Base-by-base conservation (phyloP, 805 yeast genomes). In the Metschnikowia anglica region DNA sequence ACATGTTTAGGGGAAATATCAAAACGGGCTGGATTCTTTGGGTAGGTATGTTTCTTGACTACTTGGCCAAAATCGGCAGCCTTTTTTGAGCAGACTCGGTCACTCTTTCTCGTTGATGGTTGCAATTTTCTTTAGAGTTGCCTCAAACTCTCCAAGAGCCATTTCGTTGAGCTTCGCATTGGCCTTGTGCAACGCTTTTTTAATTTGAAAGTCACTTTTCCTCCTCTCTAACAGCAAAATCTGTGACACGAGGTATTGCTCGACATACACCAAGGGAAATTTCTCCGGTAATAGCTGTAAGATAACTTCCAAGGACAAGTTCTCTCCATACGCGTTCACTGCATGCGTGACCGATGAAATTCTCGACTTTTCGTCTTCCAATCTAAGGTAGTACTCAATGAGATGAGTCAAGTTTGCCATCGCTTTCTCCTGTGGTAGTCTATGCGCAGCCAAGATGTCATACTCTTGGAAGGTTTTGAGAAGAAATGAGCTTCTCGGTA, bases 1-100 rank as follows among this genome's bases (percentile, higher is more conserved):
- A 74, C 43, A 79, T 82, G 62, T 93, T 93, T 60, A 73, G 73
- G 13, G 77, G 80, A 29, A 93, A 91, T 61, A 85, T 90, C 53
- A 72, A 73, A 43, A 86, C 96, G 2, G 95, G 93, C 0, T 72
- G 81, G 57, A 75, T 76, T 34, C 72, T 86, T 48, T 77, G 85
- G 67, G 61, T 70, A 28, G 93, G 91, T 7, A 74, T 86, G 53
- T 59, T 82, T 34, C 48, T 82, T 34, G 95, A 86, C 60, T 85
- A 85, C 56, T 40, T 82, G 20, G 61, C 82, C 46, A 69, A 70
- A 49, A 45, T 74, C 11, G 54, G 67, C 20, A 83, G 83, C 0
- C 62, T 67, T 44, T 55, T 24, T 16, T 37, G 11, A 23, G 25
- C 25, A 23, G 25, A 23, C 25, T 23, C 7, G 11, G 11, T 23